Percentiles rank a stretch among this genome's conserved stretches.
phyloP scores from a whole-genome alignment of 805 yeast species.

The Metschnikowia aberdeeniae region DNA sequence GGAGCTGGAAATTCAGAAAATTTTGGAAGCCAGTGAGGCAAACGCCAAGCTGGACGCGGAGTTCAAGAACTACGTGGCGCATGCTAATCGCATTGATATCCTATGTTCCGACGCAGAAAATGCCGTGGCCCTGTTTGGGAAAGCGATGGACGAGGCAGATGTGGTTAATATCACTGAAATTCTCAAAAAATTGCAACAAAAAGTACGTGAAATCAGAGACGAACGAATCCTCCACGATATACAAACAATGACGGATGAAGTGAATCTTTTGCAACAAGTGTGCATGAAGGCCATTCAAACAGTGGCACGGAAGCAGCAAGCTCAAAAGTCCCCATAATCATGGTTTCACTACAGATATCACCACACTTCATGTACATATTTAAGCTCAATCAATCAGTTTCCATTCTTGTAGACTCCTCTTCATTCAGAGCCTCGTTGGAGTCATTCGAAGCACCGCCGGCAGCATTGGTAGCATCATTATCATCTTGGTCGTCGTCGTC shows the following conservation, averaged over 20 bases:
- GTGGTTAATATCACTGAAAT: constrained; percentile 24
- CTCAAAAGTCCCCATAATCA: not conserved
- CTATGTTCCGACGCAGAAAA: constrained; percentile 83
- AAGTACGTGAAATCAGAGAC: constrained; percentile 34
- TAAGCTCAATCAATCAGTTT: constrained; percentile 29
- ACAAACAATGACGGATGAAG: constrained; percentile 28
- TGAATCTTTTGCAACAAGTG: constrained; percentile 34
- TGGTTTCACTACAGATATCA: not conserved
- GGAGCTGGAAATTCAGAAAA: constrained; percentile 60
- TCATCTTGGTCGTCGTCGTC: constrained; percentile 31
- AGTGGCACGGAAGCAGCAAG: constrained; percentile 35
- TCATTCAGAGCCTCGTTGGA: constrained; percentile 8
- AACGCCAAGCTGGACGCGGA: constrained; percentile 58
- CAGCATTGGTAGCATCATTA: constrained; percentile 14
- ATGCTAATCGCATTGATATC: constrained; percentile 74
- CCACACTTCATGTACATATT: constrained; percentile 2
- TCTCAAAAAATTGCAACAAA: constrained; percentile 21
- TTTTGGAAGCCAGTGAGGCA: constrained; percentile 63
- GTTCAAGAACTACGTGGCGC: constrained; percentile 59
- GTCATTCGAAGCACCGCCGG: constrained; percentile 15
- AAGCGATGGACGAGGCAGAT: constrained; percentile 47
- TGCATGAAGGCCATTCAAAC: constrained; percentile 38
- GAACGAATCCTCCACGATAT: constrained; percentile 31
- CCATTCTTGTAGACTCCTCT: constrained; percentile 33
- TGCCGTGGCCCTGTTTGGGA: constrained; percentile 70